Evolutionary conservation across 352 stramenopile genomes (phyloP).

Genomic region (Peronospora belbahrii): DNA sequence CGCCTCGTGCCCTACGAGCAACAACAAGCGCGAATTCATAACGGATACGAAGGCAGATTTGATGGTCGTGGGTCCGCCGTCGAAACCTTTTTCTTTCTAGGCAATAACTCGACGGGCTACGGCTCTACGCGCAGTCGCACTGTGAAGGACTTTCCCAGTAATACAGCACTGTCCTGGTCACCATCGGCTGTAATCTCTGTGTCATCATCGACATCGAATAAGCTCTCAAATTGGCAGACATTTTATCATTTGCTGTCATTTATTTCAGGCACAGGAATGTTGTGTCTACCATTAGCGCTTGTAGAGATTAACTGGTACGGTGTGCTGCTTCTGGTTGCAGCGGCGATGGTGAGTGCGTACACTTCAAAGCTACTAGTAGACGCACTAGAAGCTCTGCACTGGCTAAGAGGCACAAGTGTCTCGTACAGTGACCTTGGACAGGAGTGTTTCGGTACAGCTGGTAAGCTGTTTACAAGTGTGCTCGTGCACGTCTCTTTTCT

Average conservation of each 20-base stretch:
- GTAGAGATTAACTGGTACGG: slow-evolving; percentile 79
- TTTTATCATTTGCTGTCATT: slow-evolving; percentile 68
- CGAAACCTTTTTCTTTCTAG: slow-evolving; percentile 13
- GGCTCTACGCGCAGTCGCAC: slow-evolving; percentile 7
- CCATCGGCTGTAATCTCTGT: slow-evolving; percentile 9
- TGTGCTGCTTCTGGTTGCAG: slow-evolving; percentile 47
- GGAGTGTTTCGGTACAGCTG: slow-evolving; percentile 49
- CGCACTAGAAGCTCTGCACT: slow-evolving; percentile 60
- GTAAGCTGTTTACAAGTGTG: slow-evolving; percentile 32
- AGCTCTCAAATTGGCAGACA: slow-evolving; percentile 54
- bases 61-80: slow-evolving; percentile 17
- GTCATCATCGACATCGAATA: slow-evolving; percentile 6
- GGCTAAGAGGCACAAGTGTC: slow-evolving; percentile 52
- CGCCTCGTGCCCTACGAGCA: slow-evolving; percentile 25
- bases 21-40: slow-evolving; percentile 13
- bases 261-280: slow-evolving; percentile 64
- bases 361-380: slow-evolving; percentile 62
- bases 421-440: slow-evolving; percentile 63
- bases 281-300: slow-evolving; percentile 61
- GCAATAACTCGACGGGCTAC: slow-evolving; percentile 7
- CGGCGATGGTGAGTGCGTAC: slow-evolving; percentile 46
- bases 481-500: slow-evolving; percentile 55
- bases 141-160: slow-evolving; percentile 8
- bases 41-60: slow-evolving; percentile 22
- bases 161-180: slow-evolving; percentile 7